Evolutionary conservation across 352 stramenopile genomes (phyloP).

Genomic region (Globisporangium irregulare): DNA sequence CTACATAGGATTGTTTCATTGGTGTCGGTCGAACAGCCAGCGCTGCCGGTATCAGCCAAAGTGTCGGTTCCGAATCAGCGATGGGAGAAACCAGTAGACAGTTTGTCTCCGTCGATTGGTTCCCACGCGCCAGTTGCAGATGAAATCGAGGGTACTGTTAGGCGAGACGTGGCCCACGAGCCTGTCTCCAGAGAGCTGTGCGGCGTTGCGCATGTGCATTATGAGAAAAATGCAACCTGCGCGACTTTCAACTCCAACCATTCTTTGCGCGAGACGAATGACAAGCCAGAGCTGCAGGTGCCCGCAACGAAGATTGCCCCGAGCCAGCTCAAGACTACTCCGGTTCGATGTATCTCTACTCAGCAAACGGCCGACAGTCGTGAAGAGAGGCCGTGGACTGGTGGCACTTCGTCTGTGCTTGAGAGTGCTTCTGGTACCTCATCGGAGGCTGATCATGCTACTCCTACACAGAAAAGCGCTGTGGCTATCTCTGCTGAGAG

Average conservation of each 20-base stretch:
- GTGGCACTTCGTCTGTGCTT: neutral
- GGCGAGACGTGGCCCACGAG: neutral
- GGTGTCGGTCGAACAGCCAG: neutral
- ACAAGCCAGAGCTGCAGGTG: neutral
- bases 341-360: neutral
- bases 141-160: too few species aligned
- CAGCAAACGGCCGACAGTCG: neutral
- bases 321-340: neutral
- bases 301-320: neutral
- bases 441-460: neutral
- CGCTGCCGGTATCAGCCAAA: too few species aligned
- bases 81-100: neutral
- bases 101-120: neutral
- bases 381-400: neutral
- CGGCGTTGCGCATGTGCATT: neutral
- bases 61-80: neutral
- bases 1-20: too few species aligned
- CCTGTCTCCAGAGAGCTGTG: neutral
- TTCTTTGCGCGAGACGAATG: neutral
- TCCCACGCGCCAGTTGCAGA: neutral
- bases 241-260: neutral
- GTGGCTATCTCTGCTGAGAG: neutral
- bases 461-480: neutral
- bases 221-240: neutral
- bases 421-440: neutral